phyloP scores from a whole-genome alignment of 2,329 filamentous ascomycete species.

The Trichocomaceae sp. region DNA sequence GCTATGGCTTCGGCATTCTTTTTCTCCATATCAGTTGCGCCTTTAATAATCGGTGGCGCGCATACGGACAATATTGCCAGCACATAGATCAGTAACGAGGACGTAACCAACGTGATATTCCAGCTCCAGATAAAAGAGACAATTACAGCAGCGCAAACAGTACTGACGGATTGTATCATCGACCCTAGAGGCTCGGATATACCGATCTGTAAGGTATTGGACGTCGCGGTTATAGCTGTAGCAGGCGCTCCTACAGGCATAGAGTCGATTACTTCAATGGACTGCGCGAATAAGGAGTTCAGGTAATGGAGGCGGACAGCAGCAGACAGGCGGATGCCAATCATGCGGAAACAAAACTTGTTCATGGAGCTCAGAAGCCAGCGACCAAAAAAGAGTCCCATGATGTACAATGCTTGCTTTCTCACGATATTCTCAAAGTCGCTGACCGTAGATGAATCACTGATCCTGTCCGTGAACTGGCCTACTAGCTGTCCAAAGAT shows the following conservation, averaged over 20 bases:
- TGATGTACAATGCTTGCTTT: neutral
- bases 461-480: constrained; percentile 49
- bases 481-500: constrained; percentile 52
- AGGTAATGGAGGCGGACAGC: constrained; percentile 47
- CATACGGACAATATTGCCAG: constrained; percentile 26
- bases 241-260: constrained; percentile 46
- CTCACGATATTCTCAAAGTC: neutral
- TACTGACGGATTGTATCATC: constrained; percentile 37
- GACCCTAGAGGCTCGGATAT: constrained; percentile 48
- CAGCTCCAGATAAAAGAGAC: constrained; percentile 49
- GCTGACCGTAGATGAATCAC: constrained; percentile 39
- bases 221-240: constrained; percentile 47
- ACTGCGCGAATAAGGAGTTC: constrained; percentile 44
- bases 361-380: constrained; percentile 8
- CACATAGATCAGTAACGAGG: constrained; percentile 41
- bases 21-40: constrained; percentile 31
- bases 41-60: constrained; percentile 28
- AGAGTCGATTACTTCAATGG: constrained; percentile 45
- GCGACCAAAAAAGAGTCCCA: neutral
- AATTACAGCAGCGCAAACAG: constrained; percentile 42
- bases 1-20: constrained; percentile 32
- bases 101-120: constrained; percentile 47
- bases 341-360: constrained; percentile 44
- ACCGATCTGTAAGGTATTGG: constrained; percentile 49
- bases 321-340: constrained; percentile 46